Evolutionary conservation across 208 protist species (phyloP).

Genomic region (Trypanosoma avium): DNA sequence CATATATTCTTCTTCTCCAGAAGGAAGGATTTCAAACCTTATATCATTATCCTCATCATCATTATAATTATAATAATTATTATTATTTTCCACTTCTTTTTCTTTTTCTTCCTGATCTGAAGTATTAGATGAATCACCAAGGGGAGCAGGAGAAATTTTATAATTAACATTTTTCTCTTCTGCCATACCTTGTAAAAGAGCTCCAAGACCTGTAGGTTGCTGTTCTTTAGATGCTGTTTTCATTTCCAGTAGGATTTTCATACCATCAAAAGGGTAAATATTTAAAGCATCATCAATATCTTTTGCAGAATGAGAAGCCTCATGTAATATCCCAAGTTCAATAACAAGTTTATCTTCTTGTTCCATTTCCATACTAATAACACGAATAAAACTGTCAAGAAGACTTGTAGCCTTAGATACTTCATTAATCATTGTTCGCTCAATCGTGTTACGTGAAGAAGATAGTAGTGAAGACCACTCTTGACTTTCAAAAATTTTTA

Average conservation of each 20-base stretch:
- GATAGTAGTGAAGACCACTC: conserved; percentile 41
- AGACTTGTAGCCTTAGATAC: conserved; percentile 36
- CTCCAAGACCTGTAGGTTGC: conserved; percentile 6
- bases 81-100: no score
- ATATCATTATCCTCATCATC: no score
- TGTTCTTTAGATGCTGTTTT: background rate
- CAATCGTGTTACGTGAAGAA: conserved; percentile 31
- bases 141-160: no score
- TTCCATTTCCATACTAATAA: conserved; percentile 31
- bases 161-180: background rate
- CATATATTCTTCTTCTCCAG: no score
- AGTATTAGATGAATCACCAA: no score
- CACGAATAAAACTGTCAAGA: conserved; percentile 36
- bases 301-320: conserved; percentile 6
- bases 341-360: conserved; percentile 27
- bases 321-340: conserved; percentile 38
- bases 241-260: conserved; percentile 29
- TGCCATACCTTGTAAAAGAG: background rate
- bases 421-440: conserved; percentile 52
- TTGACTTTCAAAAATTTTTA: conserved; percentile 22
- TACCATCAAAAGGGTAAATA: conserved; percentile 29
- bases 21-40: no score
- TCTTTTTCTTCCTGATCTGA: no score
- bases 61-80: no score
- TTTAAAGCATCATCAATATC: conserved; percentile 28